These are phyloP conservation scores for Gossypium ekmanianum DNA, from an alignment of 345 rosid genomes.

Conservation along the genomic window DNA sequence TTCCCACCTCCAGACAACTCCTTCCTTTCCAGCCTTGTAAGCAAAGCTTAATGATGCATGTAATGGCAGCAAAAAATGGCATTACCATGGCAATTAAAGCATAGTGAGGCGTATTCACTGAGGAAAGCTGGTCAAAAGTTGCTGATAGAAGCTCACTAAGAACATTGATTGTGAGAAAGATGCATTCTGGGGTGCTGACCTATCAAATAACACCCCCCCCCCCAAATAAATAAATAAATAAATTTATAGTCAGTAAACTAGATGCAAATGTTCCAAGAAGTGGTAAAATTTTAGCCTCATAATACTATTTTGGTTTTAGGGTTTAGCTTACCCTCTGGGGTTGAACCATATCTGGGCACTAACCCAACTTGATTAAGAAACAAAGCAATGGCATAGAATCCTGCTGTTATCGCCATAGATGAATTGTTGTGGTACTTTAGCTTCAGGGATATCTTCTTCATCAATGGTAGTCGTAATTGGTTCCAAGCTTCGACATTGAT, in stretches of 20 bases:
- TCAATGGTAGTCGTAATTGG: not conserved
- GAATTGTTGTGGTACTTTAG: not conserved
- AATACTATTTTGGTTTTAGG: not conserved
- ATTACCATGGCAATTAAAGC: conserved; percentile 17
- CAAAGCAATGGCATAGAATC: not conserved
- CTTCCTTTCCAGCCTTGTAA: conserved; percentile 5
- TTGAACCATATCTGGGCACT: not conserved
- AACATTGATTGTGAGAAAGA: conserved; percentile 5
- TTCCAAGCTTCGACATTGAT: not conserved
- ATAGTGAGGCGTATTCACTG: not conserved
- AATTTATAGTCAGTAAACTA: not conserved
- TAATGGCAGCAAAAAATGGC: conserved; percentile 4
- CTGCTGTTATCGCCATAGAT: not conserved
- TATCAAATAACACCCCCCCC: not conserved
- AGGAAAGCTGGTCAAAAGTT: conserved; percentile 20
- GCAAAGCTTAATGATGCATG: conserved; percentile 15
- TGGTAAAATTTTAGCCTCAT: not conserved
- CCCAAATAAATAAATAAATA: not conserved
- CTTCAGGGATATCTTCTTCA: not conserved
- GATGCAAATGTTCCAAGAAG: too few relatives aligned
- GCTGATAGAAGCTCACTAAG: conserved; percentile 14
- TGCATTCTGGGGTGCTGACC: conserved; percentile 10
- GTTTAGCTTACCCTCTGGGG: not conserved
- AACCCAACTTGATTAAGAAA: not conserved
- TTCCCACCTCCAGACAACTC: conserved; percentile 11